Base-by-base conservation (phyloP, 164 flowering plant genomes). In the Tinospora cordifolia region DNA sequence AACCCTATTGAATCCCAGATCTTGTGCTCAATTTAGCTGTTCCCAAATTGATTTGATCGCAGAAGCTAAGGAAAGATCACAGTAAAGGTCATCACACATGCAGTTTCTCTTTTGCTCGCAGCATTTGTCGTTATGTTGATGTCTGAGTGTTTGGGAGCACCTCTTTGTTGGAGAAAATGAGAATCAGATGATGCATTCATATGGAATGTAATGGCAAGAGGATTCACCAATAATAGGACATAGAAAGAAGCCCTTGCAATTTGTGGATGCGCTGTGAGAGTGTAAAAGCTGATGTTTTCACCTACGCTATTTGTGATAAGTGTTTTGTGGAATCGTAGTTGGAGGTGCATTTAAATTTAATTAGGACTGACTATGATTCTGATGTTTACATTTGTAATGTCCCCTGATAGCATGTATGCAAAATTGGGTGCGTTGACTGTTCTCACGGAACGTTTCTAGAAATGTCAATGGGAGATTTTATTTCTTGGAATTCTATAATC, bases 401-500 rank as follows among this genome's bases (percentile, higher is more conserved):
- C n/a, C 90, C 1, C 85, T 88, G 11, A 75, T 86, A 15, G 25
- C 62, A 80, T 88, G 89, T 90, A 88, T 76, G 83, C 81, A 3
- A 85, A 87, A 72, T 40, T 80, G 65, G 88, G 90, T n/a, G 70
- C 36, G 63, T 80, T 19, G 85, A 78, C 57, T 65, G 8, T 71
- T 85, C 89, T 0, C 83, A 83, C 77, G 80, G 67, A 36, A 74
- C 87, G 72, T 91, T 91, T 69, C 72, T 66, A 1, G 83, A 83
- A 74, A 91, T 91, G 91, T 75, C 73, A 10, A 41, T 63, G 3
- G 83, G 77, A 72, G 90, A 89, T 71, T 63, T 81, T 71, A 88
- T 86, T 71, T 84, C 92, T 21, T 91, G 97, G 97, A 87, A 89
- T 71, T 86, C 92, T 6, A 83, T 91, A 84, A 79, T 89, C 67